These are phyloP conservation scores for Globisporangium nunn DNA, from an alignment of 352 stramenopile species.

Conservation along the genomic window DNA sequence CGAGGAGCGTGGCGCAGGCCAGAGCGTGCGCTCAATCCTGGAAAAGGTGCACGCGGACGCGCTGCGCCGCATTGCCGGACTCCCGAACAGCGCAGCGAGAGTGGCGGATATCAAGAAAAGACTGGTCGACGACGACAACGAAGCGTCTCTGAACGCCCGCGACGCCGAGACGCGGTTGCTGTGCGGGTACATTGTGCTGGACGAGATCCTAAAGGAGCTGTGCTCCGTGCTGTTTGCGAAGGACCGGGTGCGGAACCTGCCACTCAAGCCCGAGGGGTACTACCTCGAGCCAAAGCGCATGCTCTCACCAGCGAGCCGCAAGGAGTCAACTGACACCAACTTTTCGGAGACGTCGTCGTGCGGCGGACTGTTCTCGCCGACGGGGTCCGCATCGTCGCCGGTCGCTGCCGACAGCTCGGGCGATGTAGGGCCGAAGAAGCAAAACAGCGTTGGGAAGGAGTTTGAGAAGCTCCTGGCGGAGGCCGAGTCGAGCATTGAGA, in stretches of 20 bases:
- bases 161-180: slow-evolving; percentile 60
- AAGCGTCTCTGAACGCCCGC: slow-evolving; percentile 48
- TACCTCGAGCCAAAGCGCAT: slow-evolving; percentile 69
- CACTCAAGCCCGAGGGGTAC: slow-evolving; percentile 75
- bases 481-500: slow-evolving; percentile 67
- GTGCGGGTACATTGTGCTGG: slow-evolving; percentile 70
- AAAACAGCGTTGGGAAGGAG: slow-evolving; percentile 46
- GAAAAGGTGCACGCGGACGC: slow-evolving; percentile 76
- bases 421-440: slow-evolving; percentile 16
- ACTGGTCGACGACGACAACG: slow-evolving; percentile 64
- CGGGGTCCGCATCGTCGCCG: too few species aligned
- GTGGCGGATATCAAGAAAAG: slow-evolving; percentile 52
- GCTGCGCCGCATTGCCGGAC: slow-evolving; percentile 41
- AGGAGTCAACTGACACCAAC: slow-evolving; percentile 23
- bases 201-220: slow-evolving; percentile 83
- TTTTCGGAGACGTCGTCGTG: slow-evolving; percentile 37
- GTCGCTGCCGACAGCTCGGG: background rate
- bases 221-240: slow-evolving; percentile 75
- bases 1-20: slow-evolving; percentile 26
- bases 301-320: slow-evolving; percentile 18
- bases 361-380: slow-evolving; percentile 5
- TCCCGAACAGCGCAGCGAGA: slow-evolving; percentile 39
- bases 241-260: slow-evolving; percentile 62
- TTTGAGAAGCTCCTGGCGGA: slow-evolving; percentile 66
- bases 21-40: slow-evolving; percentile 68